These are phyloP conservation scores for Amanita thiersii DNA, from an alignment of 768 basidiomycete genomes.

Conservation along the genomic window DNA sequence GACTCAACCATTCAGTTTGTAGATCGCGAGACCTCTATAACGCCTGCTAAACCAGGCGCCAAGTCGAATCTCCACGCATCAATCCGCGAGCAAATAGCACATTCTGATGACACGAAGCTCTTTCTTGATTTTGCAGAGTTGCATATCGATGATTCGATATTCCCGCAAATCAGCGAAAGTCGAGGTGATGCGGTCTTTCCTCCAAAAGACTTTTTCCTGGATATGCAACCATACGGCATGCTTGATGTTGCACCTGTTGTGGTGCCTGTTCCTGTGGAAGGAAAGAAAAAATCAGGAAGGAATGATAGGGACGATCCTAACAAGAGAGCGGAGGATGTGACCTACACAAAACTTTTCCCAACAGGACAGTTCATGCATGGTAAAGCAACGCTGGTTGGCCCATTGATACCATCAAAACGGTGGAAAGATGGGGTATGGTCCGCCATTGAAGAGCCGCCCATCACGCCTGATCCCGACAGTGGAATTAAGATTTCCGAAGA, in stretches of 20 bases:
- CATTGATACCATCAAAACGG: slow-evolving; percentile 74
- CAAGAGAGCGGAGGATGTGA: slow-evolving; percentile 72
- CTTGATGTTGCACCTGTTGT: slow-evolving; percentile 35
- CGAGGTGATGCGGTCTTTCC: slow-evolving; percentile 18
- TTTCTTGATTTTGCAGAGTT: slow-evolving; percentile 40
- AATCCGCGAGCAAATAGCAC: slow-evolving; percentile 54
- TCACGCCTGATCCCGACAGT: slow-evolving; percentile 32
- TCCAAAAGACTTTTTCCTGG: slow-evolving; percentile 67
- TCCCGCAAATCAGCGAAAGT: slow-evolving; percentile 21
- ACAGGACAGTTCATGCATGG: slow-evolving; percentile 70
- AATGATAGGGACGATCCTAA: slow-evolving; percentile 62
- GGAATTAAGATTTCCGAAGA: slow-evolving; percentile 38
- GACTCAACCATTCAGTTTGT: slow-evolving; percentile 34
- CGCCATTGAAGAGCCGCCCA: slow-evolving; percentile 51
- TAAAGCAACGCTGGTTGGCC: slow-evolving; percentile 78
- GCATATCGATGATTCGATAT: slow-evolving; percentile 11
- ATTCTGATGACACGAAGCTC: slow-evolving; percentile 47
- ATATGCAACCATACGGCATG: slow-evolving; percentile 57
- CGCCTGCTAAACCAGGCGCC: slow-evolving; percentile 27
- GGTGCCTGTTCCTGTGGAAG: slow-evolving; percentile 22
- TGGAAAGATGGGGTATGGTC: slow-evolving; percentile 60
- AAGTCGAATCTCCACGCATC: slow-evolving; percentile 45
- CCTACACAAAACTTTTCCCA: slow-evolving; percentile 68
- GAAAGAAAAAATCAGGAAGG: slow-evolving; percentile 48
- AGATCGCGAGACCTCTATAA: slow-evolving; percentile 22